phyloP scores from a whole-genome alignment of 2,329 filamentous ascomycete genomes.

The Penicillium fuscoglaucum region DNA sequence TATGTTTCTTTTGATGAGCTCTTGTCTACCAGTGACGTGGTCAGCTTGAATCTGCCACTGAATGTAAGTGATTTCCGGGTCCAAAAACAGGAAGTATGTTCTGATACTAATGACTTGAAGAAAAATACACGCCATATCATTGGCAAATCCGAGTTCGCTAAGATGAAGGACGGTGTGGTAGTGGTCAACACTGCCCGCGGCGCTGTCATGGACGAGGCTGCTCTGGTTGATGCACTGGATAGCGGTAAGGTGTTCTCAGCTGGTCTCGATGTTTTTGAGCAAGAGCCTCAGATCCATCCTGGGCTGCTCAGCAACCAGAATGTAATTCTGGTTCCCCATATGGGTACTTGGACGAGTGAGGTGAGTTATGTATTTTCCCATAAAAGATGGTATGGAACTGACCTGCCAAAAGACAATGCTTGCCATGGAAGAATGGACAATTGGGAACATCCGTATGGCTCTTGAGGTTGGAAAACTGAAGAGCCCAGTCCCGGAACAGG shows the following conservation, averaged over 20 bases:
- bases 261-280: slow-evolving; percentile 80
- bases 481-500: slow-evolving; percentile 73
- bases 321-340: slow-evolving; percentile 76
- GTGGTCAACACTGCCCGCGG: slow-evolving; percentile 82
- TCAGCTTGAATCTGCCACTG: slow-evolving; percentile 77
- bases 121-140: slow-evolving; percentile 74
- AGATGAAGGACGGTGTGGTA: slow-evolving; percentile 76
- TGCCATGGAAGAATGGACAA: slow-evolving; percentile 71
- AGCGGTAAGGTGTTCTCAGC: slow-evolving; percentile 68
- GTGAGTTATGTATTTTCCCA: slow-evolving; percentile 24
- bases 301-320: slow-evolving; percentile 69
- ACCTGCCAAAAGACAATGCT: slow-evolving; percentile 48
- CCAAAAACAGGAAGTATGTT: not conserved
- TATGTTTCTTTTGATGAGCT: slow-evolving; percentile 70
- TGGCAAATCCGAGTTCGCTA: slow-evolving; percentile 65
- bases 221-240: slow-evolving; percentile 71
- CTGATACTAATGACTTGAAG: slow-evolving; percentile 32
- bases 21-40: slow-evolving; percentile 67
- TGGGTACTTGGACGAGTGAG: slow-evolving; percentile 80
- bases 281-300: slow-evolving; percentile 74
- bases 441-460: slow-evolving; percentile 67
- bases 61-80: slow-evolving; percentile 60
- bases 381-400: not conserved
- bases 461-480: slow-evolving; percentile 63
- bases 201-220: slow-evolving; percentile 77